A percentile compares a stretch with the other conserved stretches of the same genome.
Evolutionary conservation across 1,139 yeast genomes (phyloP).

Genomic region (Arxiozyma slooffiae): DNA sequence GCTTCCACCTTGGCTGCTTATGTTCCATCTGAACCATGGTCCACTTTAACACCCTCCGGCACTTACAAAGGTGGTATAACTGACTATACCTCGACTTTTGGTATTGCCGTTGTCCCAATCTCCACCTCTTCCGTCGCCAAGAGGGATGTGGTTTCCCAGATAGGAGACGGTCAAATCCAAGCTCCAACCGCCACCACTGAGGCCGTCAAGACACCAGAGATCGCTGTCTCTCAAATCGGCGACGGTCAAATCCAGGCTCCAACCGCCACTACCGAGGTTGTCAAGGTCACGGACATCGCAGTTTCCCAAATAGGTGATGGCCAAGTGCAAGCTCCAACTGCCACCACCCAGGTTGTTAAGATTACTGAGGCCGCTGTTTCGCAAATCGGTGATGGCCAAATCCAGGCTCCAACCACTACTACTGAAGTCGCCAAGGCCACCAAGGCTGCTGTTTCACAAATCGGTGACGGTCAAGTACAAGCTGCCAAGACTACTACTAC

Average conservation of each 20-base stretch:
- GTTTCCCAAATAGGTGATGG: conserved; percentile 15
- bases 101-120: conserved; percentile 57
- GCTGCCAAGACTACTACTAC: too few species aligned
- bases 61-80: conserved; percentile 52
- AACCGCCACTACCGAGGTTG: conserved; percentile 32
- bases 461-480: conserved; percentile 14
- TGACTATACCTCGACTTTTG: conserved; percentile 51
- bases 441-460: conserved; percentile 12
- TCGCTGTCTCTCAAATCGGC: conserved; percentile 39
- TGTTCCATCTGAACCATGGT: conserved; percentile 67
- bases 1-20: conserved; percentile 34
- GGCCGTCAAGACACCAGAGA: conserved; percentile 35
- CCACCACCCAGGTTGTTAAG: too few species aligned
- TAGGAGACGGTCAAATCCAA: conserved; percentile 44
- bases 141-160: conserved; percentile 36
- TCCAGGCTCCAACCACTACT: too few species aligned
- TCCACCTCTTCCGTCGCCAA: conserved; percentile 30
- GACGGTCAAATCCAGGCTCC: conserved; percentile 57
- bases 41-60: conserved; percentile 57
- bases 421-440: conserved; percentile 72
- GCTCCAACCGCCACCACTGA: too few species aligned
- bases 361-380: conserved; percentile 34
- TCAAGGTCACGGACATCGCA: conserved; percentile 23
- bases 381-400: conserved; percentile 52
- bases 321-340: conserved; percentile 11